A percentile compares a stretch with the other conserved stretches of the same genome.
These are phyloP conservation scores for Solanum pimpinellifolium DNA, from an alignment of 257 asterid genomes.

Conservation along the genomic window DNA sequence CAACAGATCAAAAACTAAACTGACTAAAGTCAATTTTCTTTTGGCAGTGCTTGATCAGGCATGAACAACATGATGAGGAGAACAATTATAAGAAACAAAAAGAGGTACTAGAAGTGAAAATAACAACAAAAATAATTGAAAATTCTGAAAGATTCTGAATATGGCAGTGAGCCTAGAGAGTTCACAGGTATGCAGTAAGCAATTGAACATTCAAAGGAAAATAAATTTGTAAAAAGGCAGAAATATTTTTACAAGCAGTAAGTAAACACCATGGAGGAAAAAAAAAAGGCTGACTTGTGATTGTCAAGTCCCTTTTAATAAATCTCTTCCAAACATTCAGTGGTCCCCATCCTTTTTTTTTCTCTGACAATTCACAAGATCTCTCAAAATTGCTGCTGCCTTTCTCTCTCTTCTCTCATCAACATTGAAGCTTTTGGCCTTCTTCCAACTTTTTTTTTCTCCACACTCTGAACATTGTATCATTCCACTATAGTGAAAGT, in stretches of 20 bases:
- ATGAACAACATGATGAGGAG: neutral
- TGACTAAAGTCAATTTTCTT: neutral
- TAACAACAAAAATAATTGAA: neutral
- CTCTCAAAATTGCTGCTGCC: neutral
- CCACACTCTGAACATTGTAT: neutral
- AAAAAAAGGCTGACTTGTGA: neutral
- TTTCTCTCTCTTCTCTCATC: neutral
- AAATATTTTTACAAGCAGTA: neutral
- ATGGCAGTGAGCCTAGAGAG: neutral
- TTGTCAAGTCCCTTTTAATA: neutral
- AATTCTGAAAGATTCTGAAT: neutral
- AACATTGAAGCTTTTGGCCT: neutral
- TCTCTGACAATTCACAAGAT: constrained; percentile 5
- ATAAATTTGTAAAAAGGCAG: neutral
- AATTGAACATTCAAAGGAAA: neutral
- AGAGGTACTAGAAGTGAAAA: neutral
- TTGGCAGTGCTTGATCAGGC: neutral
- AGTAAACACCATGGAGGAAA: neutral
- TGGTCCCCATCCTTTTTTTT: neutral
- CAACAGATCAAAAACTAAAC: neutral
- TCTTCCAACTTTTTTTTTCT: neutral
- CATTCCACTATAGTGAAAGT: neutral
- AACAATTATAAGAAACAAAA: neutral
- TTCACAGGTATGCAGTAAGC: neutral
- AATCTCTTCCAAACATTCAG: constrained; percentile 3